A percentile compares a stretch with the other conserved stretches of the same genome.
phyloP scores from a whole-genome alignment of 2,329 filamentous ascomycete species.

The Arthroderma sp. region DNA sequence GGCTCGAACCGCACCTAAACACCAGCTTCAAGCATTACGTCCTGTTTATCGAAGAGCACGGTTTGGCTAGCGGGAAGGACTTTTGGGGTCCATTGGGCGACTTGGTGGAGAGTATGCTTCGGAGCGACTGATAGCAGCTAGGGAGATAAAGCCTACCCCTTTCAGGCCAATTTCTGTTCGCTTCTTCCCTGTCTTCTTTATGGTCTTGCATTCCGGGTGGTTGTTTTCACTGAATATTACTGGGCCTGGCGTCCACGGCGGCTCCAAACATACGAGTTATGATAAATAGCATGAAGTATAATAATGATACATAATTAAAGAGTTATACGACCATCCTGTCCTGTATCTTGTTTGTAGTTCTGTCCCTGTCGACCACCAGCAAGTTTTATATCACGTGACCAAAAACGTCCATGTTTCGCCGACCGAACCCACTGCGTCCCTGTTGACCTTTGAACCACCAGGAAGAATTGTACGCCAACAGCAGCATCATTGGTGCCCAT shows the following conservation, averaged over 20 bases:
- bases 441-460: slow-evolving; percentile 2
- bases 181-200: neutral
- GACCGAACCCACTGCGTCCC: neutral
- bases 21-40: slow-evolving; percentile 99
- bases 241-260: neutral
- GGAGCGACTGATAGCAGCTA: slow-evolving; percentile 55
- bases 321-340: neutral
- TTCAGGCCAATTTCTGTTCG: neutral
- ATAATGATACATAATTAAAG: slow-evolving; percentile 3
- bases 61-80: slow-evolving; percentile 81
- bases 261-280: neutral
- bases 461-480: slow-evolving; percentile 2
- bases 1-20: slow-evolving; percentile 92
- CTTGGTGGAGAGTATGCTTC: slow-evolving; percentile 93
- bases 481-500: slow-evolving; percentile 5
- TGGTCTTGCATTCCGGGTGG: neutral
- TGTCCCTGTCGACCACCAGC: too few species aligned
- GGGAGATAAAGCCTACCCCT: neutral
- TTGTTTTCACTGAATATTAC: neutral
- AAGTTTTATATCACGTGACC: slow-evolving; percentile 4
- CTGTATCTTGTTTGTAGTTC: too few species aligned
- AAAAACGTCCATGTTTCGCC: neutral
- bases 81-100: slow-evolving; percentile 95
- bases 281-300: slow-evolving; percentile 2
- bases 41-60: slow-evolving; percentile 94